phyloP scores from a whole-genome alignment of 805 yeast genomes.

The Candida arabinofermentans region DNA sequence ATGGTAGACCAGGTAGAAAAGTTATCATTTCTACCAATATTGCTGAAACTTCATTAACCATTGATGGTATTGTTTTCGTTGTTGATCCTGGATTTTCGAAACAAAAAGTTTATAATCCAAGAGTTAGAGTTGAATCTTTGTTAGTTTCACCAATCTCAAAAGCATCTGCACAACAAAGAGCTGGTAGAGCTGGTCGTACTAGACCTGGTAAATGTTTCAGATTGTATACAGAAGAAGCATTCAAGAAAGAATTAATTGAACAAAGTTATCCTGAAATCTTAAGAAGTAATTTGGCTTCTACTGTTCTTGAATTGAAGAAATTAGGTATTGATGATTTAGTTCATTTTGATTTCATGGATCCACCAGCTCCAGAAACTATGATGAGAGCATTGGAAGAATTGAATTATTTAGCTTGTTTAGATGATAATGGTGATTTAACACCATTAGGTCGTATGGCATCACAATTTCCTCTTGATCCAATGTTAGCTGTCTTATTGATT shows the following conservation, averaged over 20 bases:
- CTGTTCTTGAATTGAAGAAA: constrained; percentile 89
- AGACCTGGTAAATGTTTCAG: constrained; percentile 98
- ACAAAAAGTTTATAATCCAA: constrained; percentile 94
- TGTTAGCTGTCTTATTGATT: constrained; percentile 88
- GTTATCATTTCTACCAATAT: constrained; percentile 90
- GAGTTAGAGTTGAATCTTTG: constrained; percentile 91
- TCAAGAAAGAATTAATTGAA: constrained; percentile 86
- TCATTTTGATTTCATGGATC: constrained; percentile 98
- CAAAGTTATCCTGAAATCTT: constrained; percentile 96
- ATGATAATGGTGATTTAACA: constrained; percentile 89
- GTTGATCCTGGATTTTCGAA: constrained; percentile 97
- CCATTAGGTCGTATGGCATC: constrained; percentile 87
- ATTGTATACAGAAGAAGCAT: constrained; percentile 94
- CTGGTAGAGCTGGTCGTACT: constrained; percentile 99
- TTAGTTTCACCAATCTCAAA: constrained; percentile 94
- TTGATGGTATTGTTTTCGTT: constrained; percentile 95
- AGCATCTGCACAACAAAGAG: constrained; percentile 97
- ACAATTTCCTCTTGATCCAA: constrained; percentile 92
- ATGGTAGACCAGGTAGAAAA: constrained; percentile 93
- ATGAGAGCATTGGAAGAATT: constrained; percentile 97
- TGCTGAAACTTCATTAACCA: constrained; percentile 96
- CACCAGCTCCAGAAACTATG: constrained; percentile 99
- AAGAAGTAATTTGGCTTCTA: constrained; percentile 84
- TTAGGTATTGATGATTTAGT: constrained; percentile 94
- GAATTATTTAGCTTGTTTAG: constrained; percentile 83